A percentile compares a stretch with the other conserved stretches of the same genome.
Evolutionary conservation across 345 rosid species (phyloP).

Genomic region (Populus alba): DNA sequence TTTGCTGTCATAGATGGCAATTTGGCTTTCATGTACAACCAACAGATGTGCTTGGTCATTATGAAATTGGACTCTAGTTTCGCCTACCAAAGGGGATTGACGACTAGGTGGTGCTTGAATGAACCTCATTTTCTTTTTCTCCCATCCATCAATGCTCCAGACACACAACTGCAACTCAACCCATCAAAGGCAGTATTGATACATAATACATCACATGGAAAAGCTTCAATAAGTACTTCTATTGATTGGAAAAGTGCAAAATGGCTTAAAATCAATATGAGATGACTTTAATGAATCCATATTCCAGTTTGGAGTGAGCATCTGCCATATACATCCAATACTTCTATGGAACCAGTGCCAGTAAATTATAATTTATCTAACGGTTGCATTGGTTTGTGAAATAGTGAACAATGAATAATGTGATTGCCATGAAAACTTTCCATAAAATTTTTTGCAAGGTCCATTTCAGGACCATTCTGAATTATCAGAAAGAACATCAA

Average conservation of each 20-base stretch:
- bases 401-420: background rate
- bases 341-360: background rate
- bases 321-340: background rate
- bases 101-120: slow-evolving; percentile 41
- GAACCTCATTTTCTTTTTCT: slow-evolving; percentile 43
- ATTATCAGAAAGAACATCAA: no score
- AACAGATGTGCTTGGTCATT: slow-evolving; percentile 44
- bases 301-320: background rate
- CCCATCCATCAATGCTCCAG: slow-evolving; percentile 85
- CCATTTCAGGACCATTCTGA: background rate
- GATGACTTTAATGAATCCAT: background rate
- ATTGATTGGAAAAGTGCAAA: background rate
- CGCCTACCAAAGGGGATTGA: slow-evolving; percentile 35
- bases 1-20: slow-evolving; percentile 44
- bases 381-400: background rate
- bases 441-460: background rate
- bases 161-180: slow-evolving; percentile 47
- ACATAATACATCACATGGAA: no score
- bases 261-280: background rate
- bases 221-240: background rate
- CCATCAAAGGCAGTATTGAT: background rate
- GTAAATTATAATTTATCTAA: background rate
- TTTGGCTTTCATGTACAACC: slow-evolving; percentile 46
- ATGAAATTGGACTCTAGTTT: slow-evolving; percentile 51
- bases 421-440: background rate